These are phyloP conservation scores for Cryptococcus floricola DNA, from an alignment of 1,284 basidiomycete species.

Conservation along the genomic window DNA sequence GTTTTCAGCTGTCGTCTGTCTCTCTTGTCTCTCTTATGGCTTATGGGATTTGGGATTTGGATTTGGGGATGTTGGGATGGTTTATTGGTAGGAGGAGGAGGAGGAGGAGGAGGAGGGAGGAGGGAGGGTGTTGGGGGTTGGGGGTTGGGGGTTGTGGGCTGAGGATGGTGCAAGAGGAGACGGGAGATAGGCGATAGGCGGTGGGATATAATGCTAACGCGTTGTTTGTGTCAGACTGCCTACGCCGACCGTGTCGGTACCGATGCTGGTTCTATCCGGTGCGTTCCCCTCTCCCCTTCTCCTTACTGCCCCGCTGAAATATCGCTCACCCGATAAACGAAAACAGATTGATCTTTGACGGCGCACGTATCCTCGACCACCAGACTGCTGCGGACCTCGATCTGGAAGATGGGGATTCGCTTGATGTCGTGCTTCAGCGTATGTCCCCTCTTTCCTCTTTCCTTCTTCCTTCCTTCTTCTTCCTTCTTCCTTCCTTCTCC, in stretches of 20 bases:
- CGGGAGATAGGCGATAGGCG: neutral
- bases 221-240: constrained; percentile 60
- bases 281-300: constrained; percentile 44
- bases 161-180: neutral
- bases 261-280: constrained; percentile 80
- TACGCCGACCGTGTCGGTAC: constrained; percentile 93
- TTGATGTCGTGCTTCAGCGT: constrained; percentile 92
- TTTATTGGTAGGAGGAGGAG: neutral
- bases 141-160: neutral
- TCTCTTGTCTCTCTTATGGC: too few species aligned
- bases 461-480: too few species aligned
- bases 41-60: too few species aligned
- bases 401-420: constrained; percentile 78
- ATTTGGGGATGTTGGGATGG: too few species aligned
- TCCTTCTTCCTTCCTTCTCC: neutral
- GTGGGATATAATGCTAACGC: too few species aligned
- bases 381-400: constrained; percentile 78
- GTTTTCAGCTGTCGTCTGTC: too few species aligned
- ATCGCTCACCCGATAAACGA: too few species aligned
- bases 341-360: constrained; percentile 78
- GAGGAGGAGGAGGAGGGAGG: neutral
- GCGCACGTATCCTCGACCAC: constrained; percentile 72
- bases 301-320: too few species aligned
- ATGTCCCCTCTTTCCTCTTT: constrained; percentile 46
- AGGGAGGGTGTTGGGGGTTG: too few species aligned